Evolutionary conservation across 306 rosid genomes (phyloP).

Genomic region (Trifolium repens): DNA sequence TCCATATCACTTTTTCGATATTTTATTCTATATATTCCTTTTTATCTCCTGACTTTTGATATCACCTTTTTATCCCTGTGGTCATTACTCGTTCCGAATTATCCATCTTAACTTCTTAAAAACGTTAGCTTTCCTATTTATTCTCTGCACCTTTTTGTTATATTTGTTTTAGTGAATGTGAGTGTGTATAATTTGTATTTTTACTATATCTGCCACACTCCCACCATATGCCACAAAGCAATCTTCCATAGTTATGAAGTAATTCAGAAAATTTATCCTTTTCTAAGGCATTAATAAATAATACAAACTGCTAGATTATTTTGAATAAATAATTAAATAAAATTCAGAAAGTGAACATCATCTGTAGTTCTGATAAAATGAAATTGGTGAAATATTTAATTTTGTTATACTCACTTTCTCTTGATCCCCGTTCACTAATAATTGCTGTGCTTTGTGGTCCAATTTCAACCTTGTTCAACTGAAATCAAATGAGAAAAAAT

Average conservation of each 20-base stretch:
- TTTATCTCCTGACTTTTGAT: not conserved
- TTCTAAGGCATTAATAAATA: constrained; percentile 16
- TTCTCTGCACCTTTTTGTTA: not conserved
- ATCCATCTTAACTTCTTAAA: not conserved
- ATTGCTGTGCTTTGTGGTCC: constrained; percentile 82
- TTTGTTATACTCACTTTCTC: constrained; percentile 79
- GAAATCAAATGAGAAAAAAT: constrained; percentile 35
- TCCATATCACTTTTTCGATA: not conserved
- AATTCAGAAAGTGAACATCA: not conserved
- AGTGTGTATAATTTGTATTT: not conserved
- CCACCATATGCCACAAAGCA: not conserved
- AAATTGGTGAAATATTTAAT: not conserved
- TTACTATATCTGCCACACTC: not conserved
- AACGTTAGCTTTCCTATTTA: not conserved
- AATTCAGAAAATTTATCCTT: not conserved
- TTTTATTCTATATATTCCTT: not conserved
- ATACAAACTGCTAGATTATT: constrained; percentile 5
- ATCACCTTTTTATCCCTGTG: not conserved
- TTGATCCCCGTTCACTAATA: constrained; percentile 85
- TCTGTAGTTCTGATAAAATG: constrained; percentile 10
- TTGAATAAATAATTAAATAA: constrained; percentile 13
- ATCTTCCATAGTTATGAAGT: not conserved
- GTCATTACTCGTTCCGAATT: not conserved
- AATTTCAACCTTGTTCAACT: constrained; percentile 88
- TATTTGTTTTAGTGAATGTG: not conserved